phyloP scores from a whole-genome alignment of 306 rosid species.

The Prunus campanulata region DNA sequence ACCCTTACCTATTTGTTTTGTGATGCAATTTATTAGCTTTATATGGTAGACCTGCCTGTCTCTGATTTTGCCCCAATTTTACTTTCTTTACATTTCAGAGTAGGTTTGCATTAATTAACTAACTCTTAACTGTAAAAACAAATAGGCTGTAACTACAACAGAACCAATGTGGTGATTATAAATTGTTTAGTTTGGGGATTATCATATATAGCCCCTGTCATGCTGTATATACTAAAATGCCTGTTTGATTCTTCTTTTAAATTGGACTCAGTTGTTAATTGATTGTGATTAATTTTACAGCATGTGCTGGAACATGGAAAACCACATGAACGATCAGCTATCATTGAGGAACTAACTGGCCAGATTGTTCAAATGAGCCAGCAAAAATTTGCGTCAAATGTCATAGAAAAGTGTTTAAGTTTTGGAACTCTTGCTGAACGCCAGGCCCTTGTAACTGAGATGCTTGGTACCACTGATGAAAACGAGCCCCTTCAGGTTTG shows the following conservation, averaged over 20 bases:
- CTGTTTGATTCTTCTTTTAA: not conserved
- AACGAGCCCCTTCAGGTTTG: constrained; percentile 97
- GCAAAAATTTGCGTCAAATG: constrained; percentile 98
- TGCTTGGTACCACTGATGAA: constrained; percentile 94
- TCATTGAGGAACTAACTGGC: constrained; percentile 78
- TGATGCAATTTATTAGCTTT: not conserved
- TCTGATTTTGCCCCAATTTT: not conserved
- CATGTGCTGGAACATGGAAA: constrained; percentile 96
- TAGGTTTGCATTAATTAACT: not conserved
- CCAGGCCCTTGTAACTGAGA: constrained; percentile 74
- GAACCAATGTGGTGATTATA: not conserved
- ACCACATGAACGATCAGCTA: constrained; percentile 75
- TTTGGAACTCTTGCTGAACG: constrained; percentile 81
- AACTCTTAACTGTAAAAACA: not conserved
- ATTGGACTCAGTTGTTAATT: constrained; percentile 4
- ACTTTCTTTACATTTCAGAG: not conserved
- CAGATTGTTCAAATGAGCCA: constrained; percentile 95
- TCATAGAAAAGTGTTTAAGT: constrained; percentile 75
- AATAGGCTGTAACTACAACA: not conserved
- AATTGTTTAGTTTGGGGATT: not conserved
- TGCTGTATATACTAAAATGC: not conserved
- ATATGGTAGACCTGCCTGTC: not conserved
- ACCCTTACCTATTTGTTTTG: not conserved
- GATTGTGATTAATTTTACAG: constrained; percentile 22
- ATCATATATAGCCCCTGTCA: not conserved